Conservation (phyloP, 371 early-diverging fungal genomes). For the Rhizopus microsporus region DNA sequence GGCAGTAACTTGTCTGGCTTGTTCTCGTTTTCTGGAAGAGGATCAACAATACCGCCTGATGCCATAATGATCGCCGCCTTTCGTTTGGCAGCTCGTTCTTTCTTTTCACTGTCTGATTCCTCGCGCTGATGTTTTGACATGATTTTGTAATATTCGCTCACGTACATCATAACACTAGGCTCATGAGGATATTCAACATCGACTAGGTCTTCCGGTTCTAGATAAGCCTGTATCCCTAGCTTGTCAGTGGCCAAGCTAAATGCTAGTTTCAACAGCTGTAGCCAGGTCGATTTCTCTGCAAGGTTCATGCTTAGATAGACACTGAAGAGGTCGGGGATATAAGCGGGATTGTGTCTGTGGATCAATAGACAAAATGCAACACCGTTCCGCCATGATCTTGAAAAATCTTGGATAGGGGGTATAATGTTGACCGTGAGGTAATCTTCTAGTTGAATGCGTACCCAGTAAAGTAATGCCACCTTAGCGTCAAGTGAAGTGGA, state of each 20-base stretch:
- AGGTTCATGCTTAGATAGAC: constrained; percentile 27
- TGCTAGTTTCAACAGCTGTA: constrained; percentile 30
- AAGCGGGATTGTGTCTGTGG: constrained; percentile 66
- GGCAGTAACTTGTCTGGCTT: not conserved
- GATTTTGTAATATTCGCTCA: constrained; percentile 49
- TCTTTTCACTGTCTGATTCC: constrained; percentile 16
- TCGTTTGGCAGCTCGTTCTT: constrained; percentile 25
- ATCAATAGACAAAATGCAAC: constrained; percentile 73
- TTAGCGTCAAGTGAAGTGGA: constrained; percentile 49
- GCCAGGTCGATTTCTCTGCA: constrained; percentile 39
- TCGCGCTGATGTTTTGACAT: constrained; percentile 38
- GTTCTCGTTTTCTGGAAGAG: constrained; percentile 1
- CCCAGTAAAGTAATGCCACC: constrained; percentile 70
- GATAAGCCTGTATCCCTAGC: constrained; percentile 41
- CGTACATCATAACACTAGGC: constrained; percentile 54
- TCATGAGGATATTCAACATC: constrained; percentile 54
- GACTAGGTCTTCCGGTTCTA: constrained; percentile 50
- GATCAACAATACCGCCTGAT: constrained; percentile 19
- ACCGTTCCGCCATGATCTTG: constrained; percentile 73
- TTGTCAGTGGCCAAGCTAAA: constrained; percentile 38
- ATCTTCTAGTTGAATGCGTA: constrained; percentile 62
- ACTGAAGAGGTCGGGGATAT: constrained; percentile 62
- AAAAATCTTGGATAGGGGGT: constrained; percentile 66
- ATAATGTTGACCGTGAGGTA: constrained; percentile 61
- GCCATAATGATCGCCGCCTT: constrained; percentile 39